Evolutionary conservation across 257 asterid species (phyloP), one percentile per base, ranked within the genome.

Genomic region (Perilla frutescens): DNA sequence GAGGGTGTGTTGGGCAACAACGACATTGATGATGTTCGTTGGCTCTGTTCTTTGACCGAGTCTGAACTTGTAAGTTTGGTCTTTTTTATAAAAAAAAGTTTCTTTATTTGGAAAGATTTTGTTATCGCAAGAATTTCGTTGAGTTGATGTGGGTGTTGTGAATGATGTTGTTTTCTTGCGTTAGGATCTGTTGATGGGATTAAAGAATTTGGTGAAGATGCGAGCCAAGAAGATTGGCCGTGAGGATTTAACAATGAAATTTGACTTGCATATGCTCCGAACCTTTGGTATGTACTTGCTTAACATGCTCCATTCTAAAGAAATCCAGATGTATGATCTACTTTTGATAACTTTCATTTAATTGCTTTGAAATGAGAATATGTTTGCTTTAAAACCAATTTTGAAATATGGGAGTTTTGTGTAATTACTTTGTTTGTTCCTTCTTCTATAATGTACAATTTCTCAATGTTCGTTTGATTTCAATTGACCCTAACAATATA

Each of bases 1-100:
- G 40, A 44, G 29, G 50, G 34, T 8, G 49, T 75, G 1, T 39
- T 81, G 40, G 84, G 84, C 4, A 72, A 79, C 41, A 87, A 86
- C 76, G 81, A 79, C 48, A 78, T 89, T n/a, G 91, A 89, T 70
- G 93, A 93, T 74, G 92, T 87, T 10, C 82, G 82, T 11, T 91
- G 96, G 97, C 89, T 89, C 14, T 93, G 96, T 80, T 93, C 98
- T 32, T 78, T 93, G 66, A 67, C 89, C 0, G 93, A 91, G 6
- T 74, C 96, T 39, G 92, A 93, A 80, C 87, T 93, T 34, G 98
- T 90, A 74, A 80, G 88, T 59, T 13, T 43, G 7, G 31, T 67
- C 76, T 44, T 26, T 15, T 2, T 5, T 3, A 47, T 65, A 32
- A 34, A 73, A 32, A 34, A 73, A 39, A 4, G 3, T 45, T 55